Evolutionary conservation across 208 protist species (phyloP), one percentile per base, ranked within the genome.

Genomic region (Acanthamoeba triangularis): DNA sequence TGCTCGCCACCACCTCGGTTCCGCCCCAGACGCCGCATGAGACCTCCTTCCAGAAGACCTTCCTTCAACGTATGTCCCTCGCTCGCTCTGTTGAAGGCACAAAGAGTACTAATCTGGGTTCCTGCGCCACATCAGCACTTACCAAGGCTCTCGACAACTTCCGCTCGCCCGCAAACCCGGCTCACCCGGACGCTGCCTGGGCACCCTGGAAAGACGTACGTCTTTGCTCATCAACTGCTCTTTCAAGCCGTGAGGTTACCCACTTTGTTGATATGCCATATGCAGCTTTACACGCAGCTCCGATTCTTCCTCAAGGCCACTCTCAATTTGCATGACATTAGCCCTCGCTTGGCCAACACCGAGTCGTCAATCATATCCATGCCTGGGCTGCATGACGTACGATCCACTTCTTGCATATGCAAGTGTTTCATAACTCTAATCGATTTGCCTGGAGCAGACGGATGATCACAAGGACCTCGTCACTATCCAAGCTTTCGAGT

Each of bases 401-500:
- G n/a, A 37, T 30, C 28, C 52, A 14, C 16, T 56, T 56, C 8
- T 14, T 20, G 18, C n/a, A n/a, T 20, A 4, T 78, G 10, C n/a
- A 18, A 33, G 7, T 82, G 44, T 82, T 82, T 82, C 18, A 23
- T 52, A 25, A 37, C 41, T 44, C 35, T 37, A 52, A 25, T 37
- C 23, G 56, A 16, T 11, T 23, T 67, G 61, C 25, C 23, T n/a
- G 65, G 65, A 8, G 52, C 80, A 88, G 80, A 41, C 47, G 37
- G 41, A 93, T n/a, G 47, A 56, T 28, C 56, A 35, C 61, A 49
- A 74, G n/a, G n/a, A 20, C 4, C 3, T 49, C 8, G 85, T 97
- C 16, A 95, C 59, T n/a, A 96, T 97, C 20, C 93, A 95, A 47
- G 69, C 80, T 1, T 96, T 97, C 41, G 72, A 93, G 11, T 44